Evolutionary conservation across 257 asterid species (phyloP).

Genomic region (Solanum peruvianum): DNA sequence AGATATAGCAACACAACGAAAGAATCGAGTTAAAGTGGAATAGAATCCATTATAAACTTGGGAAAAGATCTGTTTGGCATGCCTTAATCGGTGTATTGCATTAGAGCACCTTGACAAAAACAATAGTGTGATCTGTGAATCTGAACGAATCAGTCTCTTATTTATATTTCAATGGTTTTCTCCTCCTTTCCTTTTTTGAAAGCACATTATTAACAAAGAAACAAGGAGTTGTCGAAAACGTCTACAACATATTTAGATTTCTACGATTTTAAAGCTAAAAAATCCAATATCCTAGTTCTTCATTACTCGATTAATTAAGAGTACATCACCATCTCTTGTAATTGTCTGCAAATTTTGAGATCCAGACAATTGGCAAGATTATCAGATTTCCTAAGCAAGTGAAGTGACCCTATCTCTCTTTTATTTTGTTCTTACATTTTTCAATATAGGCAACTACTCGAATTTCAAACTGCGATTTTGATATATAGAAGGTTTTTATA

Average conservation of each 20-base stretch:
- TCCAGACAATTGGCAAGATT: background rate
- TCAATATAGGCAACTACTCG: background rate
- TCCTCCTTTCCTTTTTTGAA: background rate
- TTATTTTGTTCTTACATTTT: background rate
- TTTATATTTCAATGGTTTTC: background rate
- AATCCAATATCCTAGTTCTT: background rate
- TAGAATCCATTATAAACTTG: background rate
- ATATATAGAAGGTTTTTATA: background rate
- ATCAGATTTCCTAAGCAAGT: background rate
- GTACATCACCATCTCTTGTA: background rate
- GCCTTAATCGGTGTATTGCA: background rate
- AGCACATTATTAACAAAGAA: background rate
- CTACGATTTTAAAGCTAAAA: background rate
- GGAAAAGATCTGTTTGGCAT: background rate
- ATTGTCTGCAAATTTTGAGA: background rate
- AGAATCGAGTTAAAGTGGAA: background rate
- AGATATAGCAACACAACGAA: background rate
- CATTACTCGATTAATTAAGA: background rate
- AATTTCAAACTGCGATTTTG: background rate
- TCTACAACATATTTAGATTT: background rate
- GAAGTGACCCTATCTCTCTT: background rate
- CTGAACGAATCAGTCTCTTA: background rate
- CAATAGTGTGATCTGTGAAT: background rate
- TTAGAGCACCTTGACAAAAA: background rate
- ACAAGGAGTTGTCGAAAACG: background rate